Evolutionary conservation across 495 filamentous ascomycete genomes (phyloP).

Genomic region (Penicillium coprophilum): DNA sequence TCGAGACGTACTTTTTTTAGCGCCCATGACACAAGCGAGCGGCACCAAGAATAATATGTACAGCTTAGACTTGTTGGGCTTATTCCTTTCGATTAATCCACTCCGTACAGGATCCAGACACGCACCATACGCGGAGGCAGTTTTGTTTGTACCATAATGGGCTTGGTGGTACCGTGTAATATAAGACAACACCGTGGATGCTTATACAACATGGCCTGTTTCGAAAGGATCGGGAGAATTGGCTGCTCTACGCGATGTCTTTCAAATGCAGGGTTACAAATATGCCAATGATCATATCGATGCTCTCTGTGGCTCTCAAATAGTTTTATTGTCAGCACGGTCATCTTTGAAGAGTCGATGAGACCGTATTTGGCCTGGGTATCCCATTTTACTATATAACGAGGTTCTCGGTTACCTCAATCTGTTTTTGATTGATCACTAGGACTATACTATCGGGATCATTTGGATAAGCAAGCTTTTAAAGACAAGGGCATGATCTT

Average conservation of each 20-base stretch:
- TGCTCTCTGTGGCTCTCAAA: background rate
- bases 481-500: background rate
- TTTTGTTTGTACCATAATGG: background rate
- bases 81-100: background rate
- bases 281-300: background rate
- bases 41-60: background rate
- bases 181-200: background rate
- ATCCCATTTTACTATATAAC: background rate
- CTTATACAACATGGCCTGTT: background rate
- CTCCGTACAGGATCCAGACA: background rate
- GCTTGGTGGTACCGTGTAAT: background rate
- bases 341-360: background rate
- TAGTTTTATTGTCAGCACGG: background rate
- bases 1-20: conserved; percentile 9
- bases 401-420: background rate
- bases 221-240: background rate
- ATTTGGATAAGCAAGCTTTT: background rate
- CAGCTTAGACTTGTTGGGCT: background rate
- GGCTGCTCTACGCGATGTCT: background rate
- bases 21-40: conserved; percentile 5
- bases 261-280: background rate
- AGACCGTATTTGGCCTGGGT: background rate
- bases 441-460: background rate
- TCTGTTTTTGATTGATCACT: background rate
- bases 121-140: background rate